These are phyloP conservation scores for Raphidocelis subcapitata DNA, from an alignment of 139 green algal genomes.

Conservation along the genomic window DNA sequence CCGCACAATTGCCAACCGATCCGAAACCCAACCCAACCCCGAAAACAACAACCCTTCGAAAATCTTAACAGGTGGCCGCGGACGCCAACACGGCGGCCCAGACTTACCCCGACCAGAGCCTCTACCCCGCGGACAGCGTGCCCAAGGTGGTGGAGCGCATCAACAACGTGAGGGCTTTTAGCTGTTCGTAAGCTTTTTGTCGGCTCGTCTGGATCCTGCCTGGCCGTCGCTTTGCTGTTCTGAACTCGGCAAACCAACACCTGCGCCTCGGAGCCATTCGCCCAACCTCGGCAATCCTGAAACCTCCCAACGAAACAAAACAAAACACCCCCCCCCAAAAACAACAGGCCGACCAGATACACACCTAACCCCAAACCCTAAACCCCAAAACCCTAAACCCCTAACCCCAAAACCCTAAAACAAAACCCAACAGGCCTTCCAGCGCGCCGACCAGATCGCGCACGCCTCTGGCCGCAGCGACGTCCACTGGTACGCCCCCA, in stretches of 20 bases:
- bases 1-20: not conserved
- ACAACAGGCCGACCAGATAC: no score
- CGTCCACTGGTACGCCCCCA: slow-evolving; percentile 75
- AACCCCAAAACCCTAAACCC: no score
- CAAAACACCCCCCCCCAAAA: no score
- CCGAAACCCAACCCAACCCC: not conserved
- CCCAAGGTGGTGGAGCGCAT: slow-evolving; percentile 70
- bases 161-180: slow-evolving; percentile 64
- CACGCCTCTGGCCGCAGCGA: slow-evolving; percentile 36
- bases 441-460: slow-evolving; percentile 78
- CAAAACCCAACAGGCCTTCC: slow-evolving; percentile 28
- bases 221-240: not conserved
- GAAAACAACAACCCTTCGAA: not conserved
- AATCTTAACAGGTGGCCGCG: slow-evolving; percentile 75
- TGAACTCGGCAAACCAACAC: not conserved
- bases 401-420: no score
- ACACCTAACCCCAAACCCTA: no score
- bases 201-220: not conserved
- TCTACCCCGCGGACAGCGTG: slow-evolving; percentile 81
- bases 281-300: no score
- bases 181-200: not conserved
- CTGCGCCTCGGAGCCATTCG: not conserved
- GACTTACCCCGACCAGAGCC: slow-evolving; percentile 83
- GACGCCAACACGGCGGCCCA: slow-evolving; percentile 69
- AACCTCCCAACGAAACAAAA: no score